Conservation (phyloP, 805 yeast species). For the Candida sakaeoensis region DNA sequence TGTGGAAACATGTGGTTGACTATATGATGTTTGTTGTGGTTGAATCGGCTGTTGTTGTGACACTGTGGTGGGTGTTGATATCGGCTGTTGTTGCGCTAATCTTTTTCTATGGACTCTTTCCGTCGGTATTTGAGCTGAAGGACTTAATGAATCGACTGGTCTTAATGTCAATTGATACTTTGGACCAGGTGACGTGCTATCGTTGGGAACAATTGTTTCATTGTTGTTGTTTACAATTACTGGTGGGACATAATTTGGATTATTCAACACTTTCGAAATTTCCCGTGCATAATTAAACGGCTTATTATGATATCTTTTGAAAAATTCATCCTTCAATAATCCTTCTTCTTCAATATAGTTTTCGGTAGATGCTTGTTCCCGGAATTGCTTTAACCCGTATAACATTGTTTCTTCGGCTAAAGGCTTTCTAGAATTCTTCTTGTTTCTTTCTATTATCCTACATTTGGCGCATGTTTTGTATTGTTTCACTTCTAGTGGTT, state of each 20-base stretch:
- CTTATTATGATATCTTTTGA: constrained; percentile 12
- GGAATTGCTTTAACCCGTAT: constrained; percentile 43
- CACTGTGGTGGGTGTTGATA: background rate
- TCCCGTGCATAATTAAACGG: constrained; percentile 14
- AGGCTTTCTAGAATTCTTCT: constrained; percentile 42
- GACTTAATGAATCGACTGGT: constrained; percentile 1
- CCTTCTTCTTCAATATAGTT: constrained; percentile 31
- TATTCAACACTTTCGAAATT: constrained; percentile 10
- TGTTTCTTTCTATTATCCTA: constrained; percentile 49
- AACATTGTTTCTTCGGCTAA: constrained; percentile 45
- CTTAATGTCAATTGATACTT: constrained; percentile 8
- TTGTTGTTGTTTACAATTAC: constrained; percentile 6
- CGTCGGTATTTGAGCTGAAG: background rate
- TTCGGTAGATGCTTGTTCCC: constrained; percentile 32
- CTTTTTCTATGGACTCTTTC: background rate
- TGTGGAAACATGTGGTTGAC: background rate
- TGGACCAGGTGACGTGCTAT: constrained; percentile 4
- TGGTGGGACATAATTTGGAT: constrained; percentile 14
- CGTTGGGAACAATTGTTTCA: constrained; percentile 2
- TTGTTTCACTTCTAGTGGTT: constrained; percentile 53
- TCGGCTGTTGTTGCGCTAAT: constrained; percentile 1
- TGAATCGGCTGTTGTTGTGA: constrained; percentile 2
- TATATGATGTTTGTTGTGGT: background rate
- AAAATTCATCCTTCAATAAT: constrained; percentile 15
- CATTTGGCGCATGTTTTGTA: constrained; percentile 59